These are phyloP conservation scores for Arabis hirsuta DNA, from an alignment of 345 rosid species.

Conservation along the genomic window DNA sequence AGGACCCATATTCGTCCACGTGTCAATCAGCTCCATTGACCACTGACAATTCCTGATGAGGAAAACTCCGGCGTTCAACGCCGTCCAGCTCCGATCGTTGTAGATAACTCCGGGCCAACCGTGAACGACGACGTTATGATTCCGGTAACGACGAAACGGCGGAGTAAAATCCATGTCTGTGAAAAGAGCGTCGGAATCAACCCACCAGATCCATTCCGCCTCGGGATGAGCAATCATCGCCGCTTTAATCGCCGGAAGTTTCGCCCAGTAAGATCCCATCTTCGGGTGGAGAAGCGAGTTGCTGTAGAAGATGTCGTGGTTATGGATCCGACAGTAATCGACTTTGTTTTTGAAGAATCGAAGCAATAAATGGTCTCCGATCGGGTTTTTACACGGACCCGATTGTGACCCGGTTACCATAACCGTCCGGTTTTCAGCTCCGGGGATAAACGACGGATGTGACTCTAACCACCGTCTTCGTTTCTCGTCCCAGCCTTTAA, in stretches of 20 bases:
- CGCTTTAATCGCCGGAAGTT: constrained; percentile 72
- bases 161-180: constrained; percentile 92
- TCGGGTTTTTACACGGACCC: constrained; percentile 75
- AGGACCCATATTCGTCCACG: constrained; percentile 73
- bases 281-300: constrained; percentile 76
- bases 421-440: constrained; percentile 62
- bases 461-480: constrained; percentile 65
- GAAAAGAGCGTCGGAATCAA: constrained; percentile 90
- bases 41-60: constrained; percentile 84
- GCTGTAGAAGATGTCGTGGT: constrained; percentile 82
- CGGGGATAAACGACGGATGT: constrained; percentile 74
- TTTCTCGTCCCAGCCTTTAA: constrained; percentile 82
- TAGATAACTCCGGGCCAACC: constrained; percentile 80
- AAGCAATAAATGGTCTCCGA: constrained; percentile 87
- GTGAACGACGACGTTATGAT: constrained; percentile 82
- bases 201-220: constrained; percentile 99
- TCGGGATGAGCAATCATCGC: constrained; percentile 98
- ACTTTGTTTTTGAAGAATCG: constrained; percentile 91
- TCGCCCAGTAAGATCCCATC: constrained; percentile 85
- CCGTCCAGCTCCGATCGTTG: constrained; percentile 66
- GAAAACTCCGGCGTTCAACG: constrained; percentile 84
- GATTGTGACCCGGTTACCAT: constrained; percentile 90
- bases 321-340: constrained; percentile 87
- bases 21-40: constrained; percentile 83
- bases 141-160: constrained; percentile 64